These are phyloP conservation scores for Knoxdaviesia proteae DNA, from an alignment of 2,329 filamentous ascomycete species.

Conservation along the genomic window DNA sequence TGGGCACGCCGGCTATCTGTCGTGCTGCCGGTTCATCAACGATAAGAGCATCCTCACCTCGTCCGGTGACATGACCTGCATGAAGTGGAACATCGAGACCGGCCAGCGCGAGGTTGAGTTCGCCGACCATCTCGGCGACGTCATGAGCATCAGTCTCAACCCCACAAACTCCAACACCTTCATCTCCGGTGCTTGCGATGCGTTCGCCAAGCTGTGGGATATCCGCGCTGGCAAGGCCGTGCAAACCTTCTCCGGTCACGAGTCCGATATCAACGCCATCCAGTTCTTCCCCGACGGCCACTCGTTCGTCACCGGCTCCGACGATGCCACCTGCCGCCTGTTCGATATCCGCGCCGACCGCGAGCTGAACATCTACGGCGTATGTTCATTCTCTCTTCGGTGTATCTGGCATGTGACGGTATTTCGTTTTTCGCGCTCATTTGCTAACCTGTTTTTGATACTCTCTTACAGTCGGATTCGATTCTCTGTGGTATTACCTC, in stretches of 20 bases:
- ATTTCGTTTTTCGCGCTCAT: background rate
- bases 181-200: conserved; percentile 96
- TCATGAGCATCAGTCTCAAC: conserved; percentile 99
- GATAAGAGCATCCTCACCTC: conserved; percentile 95
- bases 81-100: conserved; percentile 98
- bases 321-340: conserved; percentile 89
- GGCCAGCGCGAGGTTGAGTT: conserved; percentile 96
- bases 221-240: conserved; percentile 95
- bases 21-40: conserved; percentile 97
- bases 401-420: background rate
- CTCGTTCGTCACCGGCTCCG: conserved; percentile 92
- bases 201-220: conserved; percentile 97
- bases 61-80: conserved; percentile 98
- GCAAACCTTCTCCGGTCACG: conserved; percentile 94
- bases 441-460: background rate
- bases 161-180: conserved; percentile 98
- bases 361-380: conserved; percentile 47
- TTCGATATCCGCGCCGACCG: conserved; percentile 96
- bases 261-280: conserved; percentile 98
- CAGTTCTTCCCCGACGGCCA: conserved; percentile 99
- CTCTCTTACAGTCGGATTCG: conserved; percentile 58
- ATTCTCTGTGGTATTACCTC: conserved; percentile 97
- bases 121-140: conserved; percentile 91
- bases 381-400: conserved; percentile 17
- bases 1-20: conserved; percentile 90